Conservation (phyloP, 345 rosid genomes). For the Corchorus capsularis region DNA sequence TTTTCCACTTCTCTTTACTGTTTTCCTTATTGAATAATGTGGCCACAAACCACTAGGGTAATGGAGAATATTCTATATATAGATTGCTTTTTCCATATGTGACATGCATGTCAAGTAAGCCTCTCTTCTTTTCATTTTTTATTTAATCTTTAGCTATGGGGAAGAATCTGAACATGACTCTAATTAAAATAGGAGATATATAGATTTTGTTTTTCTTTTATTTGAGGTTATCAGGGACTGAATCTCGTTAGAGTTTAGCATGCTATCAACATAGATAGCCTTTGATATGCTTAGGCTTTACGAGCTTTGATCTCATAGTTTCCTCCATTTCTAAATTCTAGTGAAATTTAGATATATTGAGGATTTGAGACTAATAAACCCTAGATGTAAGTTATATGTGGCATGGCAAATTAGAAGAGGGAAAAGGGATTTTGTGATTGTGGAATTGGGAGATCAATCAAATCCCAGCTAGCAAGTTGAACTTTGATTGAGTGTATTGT, state of each 20-base stretch:
- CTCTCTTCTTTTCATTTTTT: neutral
- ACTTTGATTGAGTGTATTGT: neutral
- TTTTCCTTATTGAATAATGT: constrained; percentile 12
- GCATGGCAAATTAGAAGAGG: neutral
- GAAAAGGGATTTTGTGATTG: neutral
- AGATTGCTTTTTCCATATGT: neutral
- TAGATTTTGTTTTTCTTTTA: no score
- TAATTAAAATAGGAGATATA: neutral
- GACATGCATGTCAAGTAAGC: neutral
- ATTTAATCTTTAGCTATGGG: neutral
- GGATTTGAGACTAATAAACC: neutral
- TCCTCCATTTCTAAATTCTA: no score
- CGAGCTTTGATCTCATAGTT: no score
- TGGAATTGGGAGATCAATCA: neutral
- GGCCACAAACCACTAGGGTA: neutral
- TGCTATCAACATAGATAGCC: no score
- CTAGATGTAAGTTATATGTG: neutral
- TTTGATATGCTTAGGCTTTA: neutral
- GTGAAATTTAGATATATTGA: no score
- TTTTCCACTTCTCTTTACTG: constrained; percentile 17
- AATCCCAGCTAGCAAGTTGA: neutral
- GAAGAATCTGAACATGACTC: neutral
- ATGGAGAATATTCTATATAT: neutral
- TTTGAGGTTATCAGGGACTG: no score
- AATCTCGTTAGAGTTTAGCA: no score